Evolutionary conservation across 2,329 filamentous ascomycete species (phyloP).

Genomic region (Metarhizium humberi): DNA sequence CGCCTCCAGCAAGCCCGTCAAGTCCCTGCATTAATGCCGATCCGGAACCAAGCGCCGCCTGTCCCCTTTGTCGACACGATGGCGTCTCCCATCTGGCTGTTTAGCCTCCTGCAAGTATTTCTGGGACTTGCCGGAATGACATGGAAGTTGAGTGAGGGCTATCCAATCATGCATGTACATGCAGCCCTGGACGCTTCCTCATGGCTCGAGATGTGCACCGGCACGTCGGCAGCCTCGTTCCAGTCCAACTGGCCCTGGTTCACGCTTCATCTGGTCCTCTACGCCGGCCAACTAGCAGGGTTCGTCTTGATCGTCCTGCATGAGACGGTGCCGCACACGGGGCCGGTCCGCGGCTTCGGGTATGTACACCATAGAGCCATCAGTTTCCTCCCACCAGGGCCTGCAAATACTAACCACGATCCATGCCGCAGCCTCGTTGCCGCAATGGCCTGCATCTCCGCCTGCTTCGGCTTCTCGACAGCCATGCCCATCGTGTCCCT

Average conservation of each 20-base stretch:
- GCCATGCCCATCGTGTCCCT: slow-evolving; percentile 5
- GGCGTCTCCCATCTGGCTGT: neutral
- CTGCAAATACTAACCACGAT: neutral
- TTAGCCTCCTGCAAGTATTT: slow-evolving; percentile 4
- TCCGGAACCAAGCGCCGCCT: neutral
- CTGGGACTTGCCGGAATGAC: neutral
- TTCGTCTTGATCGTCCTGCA: slow-evolving; percentile 4
- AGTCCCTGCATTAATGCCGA: neutral
- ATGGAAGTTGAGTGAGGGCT: slow-evolving; percentile 7
- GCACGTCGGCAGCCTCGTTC: neutral
- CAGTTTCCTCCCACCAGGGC: too few species aligned
- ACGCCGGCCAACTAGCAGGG: slow-evolving; percentile 5
- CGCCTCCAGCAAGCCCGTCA: too few species aligned
- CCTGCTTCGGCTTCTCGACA: slow-evolving; percentile 2
- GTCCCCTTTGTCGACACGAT: neutral
- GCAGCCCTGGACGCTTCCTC: neutral
- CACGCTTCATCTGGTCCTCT: slow-evolving; percentile 8
- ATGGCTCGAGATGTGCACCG: neutral
- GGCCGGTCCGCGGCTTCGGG: neutral
- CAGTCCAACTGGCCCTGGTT: slow-evolving; percentile 8
- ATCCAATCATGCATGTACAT: neutral
- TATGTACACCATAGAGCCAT: neutral
- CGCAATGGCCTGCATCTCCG: neutral
- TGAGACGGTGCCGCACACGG: neutral
- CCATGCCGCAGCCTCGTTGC: neutral